These are phyloP conservation scores for Daldinia loculata DNA, from an alignment of 495 filamentous ascomycete genomes.

Conservation along the genomic window DNA sequence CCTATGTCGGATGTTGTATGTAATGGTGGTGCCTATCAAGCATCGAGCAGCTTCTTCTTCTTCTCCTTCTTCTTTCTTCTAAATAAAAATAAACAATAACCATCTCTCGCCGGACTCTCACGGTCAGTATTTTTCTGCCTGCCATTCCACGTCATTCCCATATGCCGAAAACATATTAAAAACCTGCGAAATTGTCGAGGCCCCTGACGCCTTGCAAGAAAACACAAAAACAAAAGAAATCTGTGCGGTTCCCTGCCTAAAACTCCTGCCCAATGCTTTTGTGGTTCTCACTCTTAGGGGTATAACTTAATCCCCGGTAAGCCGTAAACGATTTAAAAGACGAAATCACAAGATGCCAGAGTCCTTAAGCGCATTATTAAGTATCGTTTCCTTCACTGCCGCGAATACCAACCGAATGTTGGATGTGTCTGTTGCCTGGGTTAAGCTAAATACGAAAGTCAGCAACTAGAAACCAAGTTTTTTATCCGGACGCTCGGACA, in stretches of 20 bases:
- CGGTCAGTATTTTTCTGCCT: conserved; percentile 27
- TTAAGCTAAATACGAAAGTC: conserved; percentile 69
- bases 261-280: conserved; percentile 49
- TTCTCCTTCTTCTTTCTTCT: conserved; percentile 6
- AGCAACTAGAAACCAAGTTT: conserved; percentile 38
- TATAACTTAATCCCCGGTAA: conserved; percentile 7
- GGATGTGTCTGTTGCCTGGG: conserved; percentile 97
- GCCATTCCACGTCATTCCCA: conserved; percentile 37
- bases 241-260: conserved; percentile 33
- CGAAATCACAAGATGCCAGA: conserved; percentile 87
- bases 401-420: conserved; percentile 98
- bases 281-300: conserved; percentile 27
- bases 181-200: conserved; percentile 25
- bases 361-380: conserved; percentile 97
- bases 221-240: conserved; percentile 28
- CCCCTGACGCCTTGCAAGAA: conserved; percentile 46
- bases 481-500: conserved; percentile 48
- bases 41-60: conserved; percentile 24
- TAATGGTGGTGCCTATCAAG: conserved; percentile 12
- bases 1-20: conserved; percentile 32
- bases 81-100: conserved; percentile 35
- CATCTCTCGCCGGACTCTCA: conserved; percentile 26
- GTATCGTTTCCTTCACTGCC: conserved; percentile 97
- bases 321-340: conserved; percentile 11
- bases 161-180: conserved; percentile 41